Base-by-base conservation (phyloP, 1,139 yeast species). In the Taiozyma sp. region DNA sequence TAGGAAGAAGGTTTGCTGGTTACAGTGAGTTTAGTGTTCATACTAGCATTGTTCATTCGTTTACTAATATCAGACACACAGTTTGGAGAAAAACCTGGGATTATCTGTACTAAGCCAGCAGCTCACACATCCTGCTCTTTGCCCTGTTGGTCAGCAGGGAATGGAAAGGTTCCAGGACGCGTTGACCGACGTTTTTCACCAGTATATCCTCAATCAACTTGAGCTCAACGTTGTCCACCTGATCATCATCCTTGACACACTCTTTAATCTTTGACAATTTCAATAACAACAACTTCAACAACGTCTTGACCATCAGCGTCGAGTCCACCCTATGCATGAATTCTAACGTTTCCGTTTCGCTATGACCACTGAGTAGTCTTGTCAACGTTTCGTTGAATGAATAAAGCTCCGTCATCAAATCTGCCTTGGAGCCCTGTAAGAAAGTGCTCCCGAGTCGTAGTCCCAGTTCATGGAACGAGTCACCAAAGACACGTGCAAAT, bases 1-100 rank as follows among this genome's bases (percentile, higher is more conserved):
- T 87, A 42, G 96, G 96, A 9, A 74, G 95, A 55, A 68, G 83
- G 56, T 71, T 76, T 56, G 83, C 88, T 13, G 73, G 74, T 46
- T 65, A 62, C 47, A 34, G 56, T 54, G 16, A 51, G 56, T 19
- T 19, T 19, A 2, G 19, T 19, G 19, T 19, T 19, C 19, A 19
- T 19, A 19, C 19, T 2, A 19, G 19, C 19, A 19, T 19, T 19
- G 19, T 19, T 19, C 13, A 19, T 24, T 28, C 11, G 9, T 16
- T n/a, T 13, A 19, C 14, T 28, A 19, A 11, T 16, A 43, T 32
- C 7, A 16, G 3, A n/a, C 42, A 46, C 49, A 47, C 48, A 51
- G 54, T 61, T 5, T 61, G 64, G 64, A 53, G 62, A 29, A 54
- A 45, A 34, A 46, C 48, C 3, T 52, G 59, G 57, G 59, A 60